Conservation (phyloP, 495 filamentous ascomycete species). For the Podospora pseudocomata region DNA sequence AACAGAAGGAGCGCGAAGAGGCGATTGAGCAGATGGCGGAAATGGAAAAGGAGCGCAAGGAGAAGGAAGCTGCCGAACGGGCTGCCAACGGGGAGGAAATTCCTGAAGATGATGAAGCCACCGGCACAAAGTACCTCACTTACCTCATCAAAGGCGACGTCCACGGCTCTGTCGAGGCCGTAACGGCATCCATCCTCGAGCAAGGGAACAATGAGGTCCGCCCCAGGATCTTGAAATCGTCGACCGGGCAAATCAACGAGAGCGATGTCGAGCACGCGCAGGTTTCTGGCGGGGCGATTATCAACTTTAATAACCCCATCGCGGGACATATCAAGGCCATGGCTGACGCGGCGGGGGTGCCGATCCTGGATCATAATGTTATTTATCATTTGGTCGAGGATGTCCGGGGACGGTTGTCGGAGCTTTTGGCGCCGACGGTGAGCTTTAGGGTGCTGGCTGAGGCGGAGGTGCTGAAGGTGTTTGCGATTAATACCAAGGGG, state of each 20-base stretch:
- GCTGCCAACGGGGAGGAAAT: conserved; percentile 36
- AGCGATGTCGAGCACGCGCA: conserved; percentile 88
- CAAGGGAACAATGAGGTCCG: conserved; percentile 81
- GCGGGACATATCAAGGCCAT: conserved; percentile 63
- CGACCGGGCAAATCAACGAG: conserved; percentile 74
- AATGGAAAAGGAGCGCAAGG: conserved; percentile 40
- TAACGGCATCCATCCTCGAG: conserved; percentile 65
- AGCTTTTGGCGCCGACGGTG: conserved; percentile 61
- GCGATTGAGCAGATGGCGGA: conserved; percentile 33
- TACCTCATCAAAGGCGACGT: conserved; percentile 94
- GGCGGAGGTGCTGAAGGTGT: conserved; percentile 78
- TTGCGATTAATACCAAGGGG: conserved; percentile 76
- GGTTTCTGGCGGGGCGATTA: conserved; percentile 62
- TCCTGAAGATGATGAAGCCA: conserved; percentile 6
- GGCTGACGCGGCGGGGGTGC: conserved; percentile 66
- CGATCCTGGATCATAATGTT: conserved; percentile 79
- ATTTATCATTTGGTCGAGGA: conserved; percentile 91
- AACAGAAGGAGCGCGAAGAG: conserved; percentile 43
- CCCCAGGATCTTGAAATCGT: conserved; percentile 69
- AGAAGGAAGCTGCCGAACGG: conserved; percentile 26
- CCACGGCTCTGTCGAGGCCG: conserved; percentile 86
- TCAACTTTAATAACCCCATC: conserved; percentile 81
- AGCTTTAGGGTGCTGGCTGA: conserved; percentile 73
- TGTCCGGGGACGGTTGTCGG: conserved; percentile 64
- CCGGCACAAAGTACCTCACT: conserved; percentile 59